A percentile compares a stretch with the other conserved stretches of the same genome.
Evolutionary conservation across 371 early-diverging fungal genomes (phyloP).

Genomic region (Batrachochytrium dendrobatidis): DNA sequence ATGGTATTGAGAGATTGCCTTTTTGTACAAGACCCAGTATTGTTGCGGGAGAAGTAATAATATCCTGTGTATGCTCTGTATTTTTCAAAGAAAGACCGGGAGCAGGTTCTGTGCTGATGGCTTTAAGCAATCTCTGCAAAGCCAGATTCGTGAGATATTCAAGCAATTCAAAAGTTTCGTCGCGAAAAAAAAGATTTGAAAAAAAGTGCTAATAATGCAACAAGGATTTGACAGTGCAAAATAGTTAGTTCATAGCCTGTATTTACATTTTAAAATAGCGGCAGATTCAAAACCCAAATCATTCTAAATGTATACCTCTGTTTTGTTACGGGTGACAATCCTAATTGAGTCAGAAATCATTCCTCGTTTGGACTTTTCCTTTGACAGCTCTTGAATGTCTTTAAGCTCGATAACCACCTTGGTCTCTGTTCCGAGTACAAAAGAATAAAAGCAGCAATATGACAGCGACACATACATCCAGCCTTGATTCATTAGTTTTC

Average conservation of each 20-base stretch:
- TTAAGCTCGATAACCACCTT: constrained; percentile 83
- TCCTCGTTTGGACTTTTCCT: constrained; percentile 82
- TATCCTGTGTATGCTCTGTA: not conserved
- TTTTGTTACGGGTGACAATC: constrained; percentile 70
- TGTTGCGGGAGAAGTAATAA: not conserved
- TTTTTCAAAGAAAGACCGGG: constrained; percentile 27
- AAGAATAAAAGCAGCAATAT: constrained; percentile 90
- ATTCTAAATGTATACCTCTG: constrained; percentile 48
- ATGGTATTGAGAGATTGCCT: constrained; percentile 13
- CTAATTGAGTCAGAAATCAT: constrained; percentile 82
- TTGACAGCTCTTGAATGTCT: constrained; percentile 76
- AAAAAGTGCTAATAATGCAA: constrained; percentile 69
- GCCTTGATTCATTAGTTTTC: constrained; percentile 83
- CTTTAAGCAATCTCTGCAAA: constrained; percentile 82
- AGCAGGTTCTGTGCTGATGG: constrained; percentile 45
- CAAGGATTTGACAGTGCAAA: not conserved
- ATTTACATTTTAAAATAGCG: not conserved
- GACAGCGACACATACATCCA: constrained; percentile 95
- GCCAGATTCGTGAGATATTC: constrained; percentile 79
- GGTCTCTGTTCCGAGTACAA: constrained; percentile 86
- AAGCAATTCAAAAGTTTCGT: constrained; percentile 88
- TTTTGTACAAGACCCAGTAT: not conserved
- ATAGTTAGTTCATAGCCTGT: not conserved
- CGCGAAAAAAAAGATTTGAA: constrained; percentile 89
- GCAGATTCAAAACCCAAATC: not conserved